These are phyloP conservation scores for Sporothrix humicola DNA, from an alignment of 2,329 filamentous ascomycete genomes.

Conservation along the genomic window DNA sequence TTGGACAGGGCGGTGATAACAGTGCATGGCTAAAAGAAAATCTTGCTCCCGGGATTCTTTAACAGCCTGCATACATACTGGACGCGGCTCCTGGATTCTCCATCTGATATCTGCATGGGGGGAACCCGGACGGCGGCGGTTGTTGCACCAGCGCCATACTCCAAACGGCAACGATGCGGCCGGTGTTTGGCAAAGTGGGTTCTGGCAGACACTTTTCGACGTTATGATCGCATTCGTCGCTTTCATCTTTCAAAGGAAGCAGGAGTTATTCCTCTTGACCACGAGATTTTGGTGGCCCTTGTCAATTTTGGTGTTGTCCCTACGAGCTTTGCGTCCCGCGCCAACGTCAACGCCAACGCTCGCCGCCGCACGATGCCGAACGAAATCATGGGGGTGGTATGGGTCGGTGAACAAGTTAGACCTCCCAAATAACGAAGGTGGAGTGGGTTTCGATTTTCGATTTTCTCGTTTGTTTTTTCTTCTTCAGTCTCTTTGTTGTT, in stretches of 20 bases:
- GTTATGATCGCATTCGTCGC: no score
- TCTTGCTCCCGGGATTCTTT: background rate
- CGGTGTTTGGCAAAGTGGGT: background rate
- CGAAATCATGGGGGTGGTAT: background rate
- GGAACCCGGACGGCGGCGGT: background rate
- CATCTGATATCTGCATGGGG: conserved; percentile 22
- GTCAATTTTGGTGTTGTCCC: background rate
- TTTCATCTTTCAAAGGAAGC: no score
- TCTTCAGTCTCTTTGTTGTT: background rate
- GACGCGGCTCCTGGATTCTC: conserved; percentile 6
- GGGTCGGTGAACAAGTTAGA: background rate
- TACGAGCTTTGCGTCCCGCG: background rate
- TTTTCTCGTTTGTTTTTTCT: background rate
- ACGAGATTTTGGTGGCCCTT: background rate
- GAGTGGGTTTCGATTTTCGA: background rate
- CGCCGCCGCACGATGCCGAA: background rate
- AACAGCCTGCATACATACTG: background rate
- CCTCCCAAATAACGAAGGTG: background rate
- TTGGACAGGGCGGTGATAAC: background rate
- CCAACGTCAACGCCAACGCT: background rate
- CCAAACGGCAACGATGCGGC: conserved; percentile 1
- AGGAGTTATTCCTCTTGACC: background rate
- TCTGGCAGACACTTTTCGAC: background rate
- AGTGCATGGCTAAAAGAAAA: background rate
- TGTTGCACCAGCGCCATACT: conserved; percentile 8